Percentiles rank a stretch among this genome's conserved stretches.
These are phyloP conservation scores for Apophysomyces sp. DNA, from an alignment of 371 early-diverging fungal species.

Conservation along the genomic window DNA sequence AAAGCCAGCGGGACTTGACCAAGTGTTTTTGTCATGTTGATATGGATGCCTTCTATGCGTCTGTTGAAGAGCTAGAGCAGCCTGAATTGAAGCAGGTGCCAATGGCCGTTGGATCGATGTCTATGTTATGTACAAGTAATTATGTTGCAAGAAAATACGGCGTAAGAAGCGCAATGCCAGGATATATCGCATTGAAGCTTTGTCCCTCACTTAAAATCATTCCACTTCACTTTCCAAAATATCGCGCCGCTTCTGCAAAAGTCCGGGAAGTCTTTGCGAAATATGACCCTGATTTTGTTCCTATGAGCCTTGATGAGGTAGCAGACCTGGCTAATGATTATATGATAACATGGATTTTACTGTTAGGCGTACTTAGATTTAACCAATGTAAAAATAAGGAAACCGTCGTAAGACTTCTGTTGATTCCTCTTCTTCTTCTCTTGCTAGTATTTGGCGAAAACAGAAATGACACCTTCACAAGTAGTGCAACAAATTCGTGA, in stretches of 20 bases:
- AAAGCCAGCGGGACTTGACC: constrained; percentile 43
- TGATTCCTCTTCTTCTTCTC: neutral
- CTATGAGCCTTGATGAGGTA: constrained; percentile 66
- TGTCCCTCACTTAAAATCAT: constrained; percentile 65
- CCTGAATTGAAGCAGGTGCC: constrained; percentile 57
- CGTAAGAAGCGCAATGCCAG: constrained; percentile 72
- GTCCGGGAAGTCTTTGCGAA: constrained; percentile 47
- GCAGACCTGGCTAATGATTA: neutral
- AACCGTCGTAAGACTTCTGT: neutral
- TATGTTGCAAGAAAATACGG: constrained; percentile 67
- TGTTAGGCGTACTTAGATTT: constrained; percentile 61
- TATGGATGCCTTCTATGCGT: constrained; percentile 76
- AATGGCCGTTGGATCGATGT: constrained; percentile 69
- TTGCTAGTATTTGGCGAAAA: constrained; percentile 30
- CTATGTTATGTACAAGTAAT: constrained; percentile 71
- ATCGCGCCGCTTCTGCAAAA: constrained; percentile 41
- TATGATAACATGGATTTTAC: neutral
- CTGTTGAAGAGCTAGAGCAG: constrained; percentile 68
- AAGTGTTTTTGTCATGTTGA: constrained; percentile 65
- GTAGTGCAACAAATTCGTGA: constrained; percentile 54
- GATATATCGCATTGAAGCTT: constrained; percentile 61
- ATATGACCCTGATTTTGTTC: constrained; percentile 60
- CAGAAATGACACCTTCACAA: constrained; percentile 44
- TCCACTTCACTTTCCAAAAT: constrained; percentile 55
- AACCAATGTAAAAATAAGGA: constrained; percentile 38